Conservation (phyloP, 2,329 filamentous ascomycete genomes). For the Xylariaceae sp. region DNA sequence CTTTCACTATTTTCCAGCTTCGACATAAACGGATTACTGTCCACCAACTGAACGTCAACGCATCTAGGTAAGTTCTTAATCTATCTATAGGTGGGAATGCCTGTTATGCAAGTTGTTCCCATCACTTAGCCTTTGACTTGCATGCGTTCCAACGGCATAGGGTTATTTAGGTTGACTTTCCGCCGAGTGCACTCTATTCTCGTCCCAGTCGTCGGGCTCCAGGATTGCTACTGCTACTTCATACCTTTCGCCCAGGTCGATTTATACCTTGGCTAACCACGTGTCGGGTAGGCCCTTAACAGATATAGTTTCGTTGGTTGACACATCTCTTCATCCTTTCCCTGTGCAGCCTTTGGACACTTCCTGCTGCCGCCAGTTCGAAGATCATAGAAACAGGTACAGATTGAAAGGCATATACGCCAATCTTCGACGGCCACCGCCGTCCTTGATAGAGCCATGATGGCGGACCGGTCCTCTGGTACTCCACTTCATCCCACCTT, state of each 20-base stretch:
- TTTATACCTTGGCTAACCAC: neutral
- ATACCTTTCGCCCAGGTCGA: neutral
- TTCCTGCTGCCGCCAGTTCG: neutral
- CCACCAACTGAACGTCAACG: too few species aligned
- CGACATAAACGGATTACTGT: too few species aligned
- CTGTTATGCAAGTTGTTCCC: too few species aligned
- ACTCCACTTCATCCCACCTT: constrained; percentile 66
- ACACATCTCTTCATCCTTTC: neutral
- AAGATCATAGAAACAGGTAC: too few species aligned
- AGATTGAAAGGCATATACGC: neutral
- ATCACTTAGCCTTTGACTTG: neutral
- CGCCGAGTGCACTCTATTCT: constrained; percentile 28
- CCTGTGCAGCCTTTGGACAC: neutral
- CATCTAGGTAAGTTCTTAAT: too few species aligned
- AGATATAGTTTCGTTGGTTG: neutral
- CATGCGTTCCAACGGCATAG: neutral
- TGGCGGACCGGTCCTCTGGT: constrained; percentile 38
- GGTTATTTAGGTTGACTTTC: neutral
- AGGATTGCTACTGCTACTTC: neutral
- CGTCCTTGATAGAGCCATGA: constrained; percentile 22
- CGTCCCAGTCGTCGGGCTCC: neutral
- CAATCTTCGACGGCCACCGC: too few species aligned
- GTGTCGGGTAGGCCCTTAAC: neutral
- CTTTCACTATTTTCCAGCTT: too few species aligned
- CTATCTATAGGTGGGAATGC: too few species aligned